Conservation (phyloP, 1,284 basidiomycete species). For the Ustilago shanxiensis region DNA sequence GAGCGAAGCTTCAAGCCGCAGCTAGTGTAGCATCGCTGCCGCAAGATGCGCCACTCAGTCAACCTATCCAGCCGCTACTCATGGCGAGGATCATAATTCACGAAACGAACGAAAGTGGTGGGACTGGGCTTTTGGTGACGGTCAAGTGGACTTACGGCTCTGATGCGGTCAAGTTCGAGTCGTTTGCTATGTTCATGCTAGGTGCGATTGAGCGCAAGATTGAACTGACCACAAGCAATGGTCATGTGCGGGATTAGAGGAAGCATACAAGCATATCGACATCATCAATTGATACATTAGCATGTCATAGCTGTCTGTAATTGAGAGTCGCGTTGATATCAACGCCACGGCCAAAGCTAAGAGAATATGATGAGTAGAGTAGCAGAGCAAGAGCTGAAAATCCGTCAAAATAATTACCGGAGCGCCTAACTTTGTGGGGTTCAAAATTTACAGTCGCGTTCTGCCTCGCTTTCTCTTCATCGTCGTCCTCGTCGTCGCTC, state of each 20-base stretch:
- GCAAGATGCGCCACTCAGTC: not conserved
- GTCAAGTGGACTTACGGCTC: conserved; percentile 35
- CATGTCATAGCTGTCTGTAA: not conserved
- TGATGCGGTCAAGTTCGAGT: conserved; percentile 37
- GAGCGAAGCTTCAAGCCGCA: conserved; percentile 16
- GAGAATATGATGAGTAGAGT: no score
- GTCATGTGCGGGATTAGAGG: no score
- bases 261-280: no score
- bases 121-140: conserved; percentile 23
- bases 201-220: conserved; percentile 21
- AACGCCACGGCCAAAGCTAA: conserved; percentile 1
- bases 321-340: conserved; percentile 19
- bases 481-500: not conserved
- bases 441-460: conserved; percentile 4
- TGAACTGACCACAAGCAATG: not conserved
- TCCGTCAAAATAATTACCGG: not conserved
- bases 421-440: not conserved
- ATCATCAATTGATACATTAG: not conserved
- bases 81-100: conserved; percentile 14
- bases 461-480: not conserved
- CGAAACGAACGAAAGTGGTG: conserved; percentile 1
- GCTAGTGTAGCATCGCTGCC: not conserved
- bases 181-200: conserved; percentile 44
- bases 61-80: conserved; percentile 10
- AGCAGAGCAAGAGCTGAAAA: not conserved